A percentile compares a stretch with the other conserved stretches of the same genome.
These are phyloP conservation scores for Myxozyma kluyveri DNA, from an alignment of 805 yeast species.

Conservation along the genomic window DNA sequence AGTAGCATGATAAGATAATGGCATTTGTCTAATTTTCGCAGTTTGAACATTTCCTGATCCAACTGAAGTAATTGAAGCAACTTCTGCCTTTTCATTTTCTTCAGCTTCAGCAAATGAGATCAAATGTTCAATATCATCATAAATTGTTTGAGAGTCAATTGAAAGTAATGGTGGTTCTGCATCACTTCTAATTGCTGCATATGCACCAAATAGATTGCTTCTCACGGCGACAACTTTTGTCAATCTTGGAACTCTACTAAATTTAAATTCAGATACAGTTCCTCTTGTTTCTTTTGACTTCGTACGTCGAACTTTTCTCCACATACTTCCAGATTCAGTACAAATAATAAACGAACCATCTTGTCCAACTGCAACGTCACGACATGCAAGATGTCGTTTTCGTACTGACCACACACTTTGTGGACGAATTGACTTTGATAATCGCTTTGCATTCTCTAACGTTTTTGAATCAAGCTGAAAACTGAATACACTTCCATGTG, in stretches of 20 bases:
- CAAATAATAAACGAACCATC: constrained; percentile 70
- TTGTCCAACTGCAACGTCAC: constrained; percentile 63
- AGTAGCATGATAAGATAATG: constrained; percentile 8
- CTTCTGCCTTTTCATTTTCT: constrained; percentile 15
- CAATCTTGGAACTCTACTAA: constrained; percentile 51
- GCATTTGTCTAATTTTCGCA: constrained; percentile 1
- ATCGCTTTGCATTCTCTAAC: constrained; percentile 10
- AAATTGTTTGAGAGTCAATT: constrained; percentile 47
- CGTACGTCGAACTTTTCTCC: constrained; percentile 31
- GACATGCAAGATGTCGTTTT: constrained; percentile 53
- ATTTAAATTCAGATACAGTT: constrained; percentile 42
- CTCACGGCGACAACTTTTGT: constrained; percentile 60
- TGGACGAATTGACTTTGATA: constrained; percentile 24
- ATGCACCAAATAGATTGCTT: constrained; percentile 65
- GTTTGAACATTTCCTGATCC: constrained; percentile 1
- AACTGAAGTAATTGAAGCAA: constrained; percentile 9
- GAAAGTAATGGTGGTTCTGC: constrained; percentile 56
- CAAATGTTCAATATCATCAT: constrained; percentile 53
- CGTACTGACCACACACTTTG: constrained; percentile 35
- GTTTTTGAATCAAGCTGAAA: constrained; percentile 18
- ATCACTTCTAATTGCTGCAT: constrained; percentile 66
- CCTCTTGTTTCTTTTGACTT: constrained; percentile 22
- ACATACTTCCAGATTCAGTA: constrained; percentile 68
- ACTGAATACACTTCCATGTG: constrained; percentile 29
- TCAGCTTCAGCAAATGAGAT: constrained; percentile 19